A percentile compares a stretch with the other conserved stretches of the same genome.
These are phyloP conservation scores for Starmerella roubikii DNA, from an alignment of 805 yeast genomes.

Conservation along the genomic window DNA sequence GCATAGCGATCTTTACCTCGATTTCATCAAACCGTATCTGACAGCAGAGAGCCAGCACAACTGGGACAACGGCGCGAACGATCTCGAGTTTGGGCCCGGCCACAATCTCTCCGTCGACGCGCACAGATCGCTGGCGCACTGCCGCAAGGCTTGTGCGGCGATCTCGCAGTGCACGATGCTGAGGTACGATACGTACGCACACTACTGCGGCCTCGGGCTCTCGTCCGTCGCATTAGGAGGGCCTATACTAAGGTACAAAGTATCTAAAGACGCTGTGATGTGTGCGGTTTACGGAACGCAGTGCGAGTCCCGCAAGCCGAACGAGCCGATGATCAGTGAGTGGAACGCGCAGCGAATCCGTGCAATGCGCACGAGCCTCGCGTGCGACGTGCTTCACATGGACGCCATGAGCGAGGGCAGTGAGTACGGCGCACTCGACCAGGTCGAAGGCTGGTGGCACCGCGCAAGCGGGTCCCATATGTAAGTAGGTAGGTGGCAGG, in stretches of 20 bases:
- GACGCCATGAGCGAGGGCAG: conserved; percentile 20
- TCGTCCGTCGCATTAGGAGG: conserved; percentile 22
- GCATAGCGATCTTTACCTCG: conserved; percentile 21
- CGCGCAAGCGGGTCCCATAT: conserved; percentile 13
- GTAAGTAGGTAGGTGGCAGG: too few relatives aligned
- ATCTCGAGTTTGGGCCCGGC: conserved; percentile 12
- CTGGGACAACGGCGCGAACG: conserved; percentile 24
- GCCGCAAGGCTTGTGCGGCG: conserved; percentile 19
- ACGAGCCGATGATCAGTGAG: conserved; percentile 18
- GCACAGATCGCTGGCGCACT: conserved; percentile 17
- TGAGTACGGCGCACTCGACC: conserved; percentile 20
- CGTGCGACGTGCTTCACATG: conserved; percentile 20
- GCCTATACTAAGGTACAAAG: conserved; percentile 18
- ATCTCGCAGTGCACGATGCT: conserved; percentile 20
- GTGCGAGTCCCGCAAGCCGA: conserved; percentile 11
- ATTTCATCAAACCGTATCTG: conserved; percentile 20
- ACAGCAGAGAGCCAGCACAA: conserved; percentile 15
- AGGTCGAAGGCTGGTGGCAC: conserved; percentile 25
- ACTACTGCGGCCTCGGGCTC: conserved; percentile 23
- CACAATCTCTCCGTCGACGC: conserved; percentile 8
- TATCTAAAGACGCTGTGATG: conserved; percentile 4
- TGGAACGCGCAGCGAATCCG: conserved; percentile 22
- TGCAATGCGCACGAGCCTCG: conserved; percentile 18
- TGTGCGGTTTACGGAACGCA: conserved; percentile 11
- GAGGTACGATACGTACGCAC: conserved; percentile 19